Evolutionary conservation across 2,329 filamentous ascomycete genomes (phyloP), one percentile per base, ranked within the genome.

Genomic region (Fusarium poae): DNA sequence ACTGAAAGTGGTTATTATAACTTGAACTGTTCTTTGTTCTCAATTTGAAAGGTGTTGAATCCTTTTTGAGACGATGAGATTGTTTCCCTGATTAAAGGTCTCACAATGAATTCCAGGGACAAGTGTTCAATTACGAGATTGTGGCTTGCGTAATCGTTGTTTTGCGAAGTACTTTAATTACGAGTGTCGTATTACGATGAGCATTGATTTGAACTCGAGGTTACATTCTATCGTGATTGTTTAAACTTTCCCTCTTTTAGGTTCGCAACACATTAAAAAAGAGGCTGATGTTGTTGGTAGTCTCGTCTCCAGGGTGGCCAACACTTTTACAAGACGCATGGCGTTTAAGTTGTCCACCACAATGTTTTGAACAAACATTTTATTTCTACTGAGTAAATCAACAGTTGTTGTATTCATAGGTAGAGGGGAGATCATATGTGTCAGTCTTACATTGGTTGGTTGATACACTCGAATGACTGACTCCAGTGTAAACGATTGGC

Each of bases 101-200:
- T 61, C 30, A 34, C 32, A 37, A 53, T 30, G 7, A 35, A 12
- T 15, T 10, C 20, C 12, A 45, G 61, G 43, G 61, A 65, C 61
- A 65, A 61, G 61, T 65, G 62, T 65, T 50, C 54, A 37, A 37
- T 61, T 45, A 25, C 32, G 23, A n/a, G 13, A 39, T 35, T 34
- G 44, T 51, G 61, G 62, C 62, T 65, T 65, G 61, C 62, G 54
- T 65, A 65, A 65, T 54, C 48, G 43, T 23, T 21, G 40, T 49
- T 49, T 54, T 23, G 54, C 45, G 13, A 37, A 12, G 37, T 13
- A 35, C 32, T 48, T 43, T 34, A 5, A 29, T 62, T 48, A 16
- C 8, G 6, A 18, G 9, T 10, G 16, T 25, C n/a, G 30, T 48
- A 13, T 48, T 29, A n/a, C 25, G 30, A 46, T 16, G n/a, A 32